Evolutionary conservation across 176 grass and related monocot genomes (phyloP).

Genomic region (Bromus sterilis): DNA sequence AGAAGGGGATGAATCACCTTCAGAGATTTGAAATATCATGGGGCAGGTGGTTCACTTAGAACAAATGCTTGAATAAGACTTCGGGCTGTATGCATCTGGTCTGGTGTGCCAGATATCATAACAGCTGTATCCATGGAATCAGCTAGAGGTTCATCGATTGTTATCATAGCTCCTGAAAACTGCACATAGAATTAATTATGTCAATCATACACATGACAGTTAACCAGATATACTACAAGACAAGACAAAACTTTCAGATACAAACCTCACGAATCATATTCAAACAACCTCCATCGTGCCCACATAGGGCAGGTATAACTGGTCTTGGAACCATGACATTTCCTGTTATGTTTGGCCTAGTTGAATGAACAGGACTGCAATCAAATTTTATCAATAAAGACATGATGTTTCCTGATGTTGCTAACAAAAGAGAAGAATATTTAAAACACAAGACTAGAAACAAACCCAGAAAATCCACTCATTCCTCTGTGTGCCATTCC

Average conservation of each 20-base stretch:
- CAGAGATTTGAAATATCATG: constrained; percentile 22
- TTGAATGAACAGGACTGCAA: constrained; percentile 57
- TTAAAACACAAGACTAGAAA: constrained; percentile 23
- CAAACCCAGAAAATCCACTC: constrained; percentile 66
- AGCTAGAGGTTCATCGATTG: constrained; percentile 54
- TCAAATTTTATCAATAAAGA: background rate
- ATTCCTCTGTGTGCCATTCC: constrained; percentile 49
- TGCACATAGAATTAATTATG: constrained; percentile 40
- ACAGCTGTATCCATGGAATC: constrained; percentile 63
- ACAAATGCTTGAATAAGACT: constrained; percentile 96
- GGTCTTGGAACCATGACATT: constrained; percentile 79
- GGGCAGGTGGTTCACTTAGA: constrained; percentile 58
- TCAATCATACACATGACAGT: background rate
- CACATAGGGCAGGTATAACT: constrained; percentile 59
- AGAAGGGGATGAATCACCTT: constrained; percentile 24
- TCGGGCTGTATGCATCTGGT: constrained; percentile 82
- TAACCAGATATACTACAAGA: background rate
- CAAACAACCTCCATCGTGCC: constrained; percentile 88
- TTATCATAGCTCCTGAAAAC: constrained; percentile 97
- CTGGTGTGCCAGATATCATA: constrained; percentile 67
- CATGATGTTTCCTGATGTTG: background rate
- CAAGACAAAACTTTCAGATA: constrained; percentile 6
- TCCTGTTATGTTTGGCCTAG: constrained; percentile 51
- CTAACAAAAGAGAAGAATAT: background rate
- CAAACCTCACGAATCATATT: constrained; percentile 73